These are phyloP conservation scores for Aspergillus hancockii DNA, from an alignment of 495 filamentous ascomycete species.

Conservation along the genomic window DNA sequence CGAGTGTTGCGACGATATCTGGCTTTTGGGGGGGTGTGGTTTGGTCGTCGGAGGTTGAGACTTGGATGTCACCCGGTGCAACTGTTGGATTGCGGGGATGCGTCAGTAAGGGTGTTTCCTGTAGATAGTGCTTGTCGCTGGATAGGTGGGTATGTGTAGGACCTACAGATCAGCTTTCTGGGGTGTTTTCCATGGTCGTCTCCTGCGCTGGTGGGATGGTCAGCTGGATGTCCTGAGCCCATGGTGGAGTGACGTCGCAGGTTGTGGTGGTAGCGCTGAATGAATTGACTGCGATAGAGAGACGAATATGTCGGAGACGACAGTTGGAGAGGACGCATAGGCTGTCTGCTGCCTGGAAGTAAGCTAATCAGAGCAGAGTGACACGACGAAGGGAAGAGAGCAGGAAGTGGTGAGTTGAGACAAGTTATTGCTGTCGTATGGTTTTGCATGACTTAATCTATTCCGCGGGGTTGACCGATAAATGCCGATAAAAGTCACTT, in stretches of 20 bases:
- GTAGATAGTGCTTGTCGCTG: neutral
- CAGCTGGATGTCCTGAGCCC: neutral
- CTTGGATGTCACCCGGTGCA: slow-evolving; percentile 45
- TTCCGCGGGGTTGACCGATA: neutral
- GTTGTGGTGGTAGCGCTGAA: neutral
- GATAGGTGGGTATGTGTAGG: neutral
- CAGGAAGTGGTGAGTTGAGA: neutral
- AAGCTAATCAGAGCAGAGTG: neutral
- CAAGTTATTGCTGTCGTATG: neutral
- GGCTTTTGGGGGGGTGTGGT: slow-evolving; percentile 10
- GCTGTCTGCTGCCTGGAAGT: neutral
- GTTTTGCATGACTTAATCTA: slow-evolving; percentile 1
- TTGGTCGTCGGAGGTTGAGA: slow-evolving; percentile 18
- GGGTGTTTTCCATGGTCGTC: slow-evolving; percentile 27
- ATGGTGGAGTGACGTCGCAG: slow-evolving; percentile 4
- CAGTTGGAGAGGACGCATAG: slow-evolving; percentile 12
- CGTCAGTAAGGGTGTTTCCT: slow-evolving; percentile 21
- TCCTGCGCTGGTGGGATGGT: neutral
- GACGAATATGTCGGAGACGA: neutral
- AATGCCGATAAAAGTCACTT: neutral
- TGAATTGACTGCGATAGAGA: neutral
- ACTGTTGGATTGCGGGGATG: slow-evolving; percentile 28
- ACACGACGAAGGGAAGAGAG: neutral
- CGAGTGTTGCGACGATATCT: neutral
- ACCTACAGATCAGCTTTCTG: slow-evolving; percentile 49